Evolutionary conservation across 352 stramenopile species (phyloP), one percentile per base, ranked within the genome.

Genomic region (Lagenidium sp.): DNA sequence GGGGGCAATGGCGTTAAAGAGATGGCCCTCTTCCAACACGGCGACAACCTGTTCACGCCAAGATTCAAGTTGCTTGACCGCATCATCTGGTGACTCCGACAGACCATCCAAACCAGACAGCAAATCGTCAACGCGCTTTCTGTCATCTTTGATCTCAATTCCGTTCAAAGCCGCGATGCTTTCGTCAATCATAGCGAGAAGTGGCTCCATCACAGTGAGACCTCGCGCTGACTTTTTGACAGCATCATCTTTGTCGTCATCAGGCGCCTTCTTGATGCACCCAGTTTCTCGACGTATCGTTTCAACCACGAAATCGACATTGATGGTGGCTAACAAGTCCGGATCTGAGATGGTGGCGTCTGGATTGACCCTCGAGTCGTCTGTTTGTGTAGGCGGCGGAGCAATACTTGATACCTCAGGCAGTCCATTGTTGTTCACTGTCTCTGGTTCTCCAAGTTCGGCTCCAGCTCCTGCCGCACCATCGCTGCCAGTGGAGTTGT

Each of bases 221-320:
- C 44, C 50, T 18, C 55, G 44, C 12, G 48, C 44, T 28, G 50
- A 47, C 12, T 50, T 36, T 12, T 60, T 24, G 12, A 51, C 50
- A 19, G 45, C 34, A 19, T 18, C 26, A 0, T 24, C 57, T 6
- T 50, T 41, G 11, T 68, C 29, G 1, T 62, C 57, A 12, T 54
- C 36, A 24, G 37, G 60, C n/a, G 39, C 40, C 5, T 75, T 79
- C 26, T 75, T 65, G 51, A 73, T 65, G 48, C 76, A 88, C 5
- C 76, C 76, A 38, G 74, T 84, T 53, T 92, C 79, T 22, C 81
- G 62, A 21, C 74, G 63, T 20, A 92, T 56, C 19, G 70, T 79
- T 0, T 75, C 68, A 55, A 92, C 65, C 13, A 92, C 85, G 8
- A 55, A 41, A 8, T 64, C 60, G 3, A 70, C 49, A 30, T 76